Evolutionary conservation across 2,329 filamentous ascomycete species (phyloP).

Genomic region (Diaporthe sp.): DNA sequence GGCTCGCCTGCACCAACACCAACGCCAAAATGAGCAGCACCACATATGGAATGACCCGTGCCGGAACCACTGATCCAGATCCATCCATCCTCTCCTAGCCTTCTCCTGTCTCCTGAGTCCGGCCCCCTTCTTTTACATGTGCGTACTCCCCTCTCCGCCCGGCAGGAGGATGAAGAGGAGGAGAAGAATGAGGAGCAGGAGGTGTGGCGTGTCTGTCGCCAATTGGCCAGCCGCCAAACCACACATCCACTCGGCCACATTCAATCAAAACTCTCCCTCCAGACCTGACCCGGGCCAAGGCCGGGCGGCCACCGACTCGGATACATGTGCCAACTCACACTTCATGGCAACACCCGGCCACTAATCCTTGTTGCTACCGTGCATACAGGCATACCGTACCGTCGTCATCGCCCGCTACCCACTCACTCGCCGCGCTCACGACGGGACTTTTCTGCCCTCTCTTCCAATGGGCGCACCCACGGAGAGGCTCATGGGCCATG

Average conservation of each 20-base stretch:
- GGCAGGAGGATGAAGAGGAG: neutral
- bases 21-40: neutral
- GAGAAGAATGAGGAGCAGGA: constrained; percentile 4
- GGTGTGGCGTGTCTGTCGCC: constrained; percentile 34
- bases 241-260: constrained; percentile 31
- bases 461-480: neutral
- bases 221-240: constrained; percentile 18
- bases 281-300: constrained; percentile 32
- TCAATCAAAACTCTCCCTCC: constrained; percentile 27
- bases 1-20: neutral
- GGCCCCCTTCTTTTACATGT: constrained; percentile 3
- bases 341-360: constrained; percentile 34
- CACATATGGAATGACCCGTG: constrained; percentile 15
- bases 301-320: constrained; percentile 37
- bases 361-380: constrained; percentile 32
- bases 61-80: constrained; percentile 8
- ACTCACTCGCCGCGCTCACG: neutral
- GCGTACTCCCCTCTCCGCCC: neutral
- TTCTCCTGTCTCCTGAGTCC: constrained; percentile 8
- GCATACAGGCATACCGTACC: constrained; percentile 12
- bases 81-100: neutral
- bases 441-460: neutral
- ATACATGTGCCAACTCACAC: constrained; percentile 37
- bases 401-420: constrained; percentile 17
- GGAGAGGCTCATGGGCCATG: neutral